Conservation (phyloP, 2,329 filamentous ascomycete species). For the Fusarium redolens region DNA sequence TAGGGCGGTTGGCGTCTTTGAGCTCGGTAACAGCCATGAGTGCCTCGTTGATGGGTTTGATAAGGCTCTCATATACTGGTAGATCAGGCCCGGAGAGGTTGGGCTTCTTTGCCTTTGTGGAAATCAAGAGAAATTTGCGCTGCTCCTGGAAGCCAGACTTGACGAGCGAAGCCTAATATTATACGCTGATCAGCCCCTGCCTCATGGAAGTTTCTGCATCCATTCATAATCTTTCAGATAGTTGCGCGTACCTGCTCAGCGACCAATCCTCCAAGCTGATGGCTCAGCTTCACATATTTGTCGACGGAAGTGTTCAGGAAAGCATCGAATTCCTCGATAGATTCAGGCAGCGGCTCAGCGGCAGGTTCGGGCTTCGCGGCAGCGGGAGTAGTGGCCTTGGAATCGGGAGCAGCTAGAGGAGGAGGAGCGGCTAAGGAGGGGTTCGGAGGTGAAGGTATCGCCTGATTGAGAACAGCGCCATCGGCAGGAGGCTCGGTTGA, state of each 20-base stretch:
- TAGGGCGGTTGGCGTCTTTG: constrained; percentile 82
- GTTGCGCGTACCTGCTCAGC: constrained; percentile 76
- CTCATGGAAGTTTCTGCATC: neutral
- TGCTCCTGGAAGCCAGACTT: constrained; percentile 81
- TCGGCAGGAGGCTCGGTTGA: constrained; percentile 72
- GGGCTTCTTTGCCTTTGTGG: constrained; percentile 93
- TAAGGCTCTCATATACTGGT: constrained; percentile 76
- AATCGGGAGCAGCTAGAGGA: neutral
- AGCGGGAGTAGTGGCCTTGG: constrained; percentile 50
- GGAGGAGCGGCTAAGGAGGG: constrained; percentile 46
- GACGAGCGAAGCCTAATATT: constrained; percentile 61
- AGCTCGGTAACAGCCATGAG: constrained; percentile 83
- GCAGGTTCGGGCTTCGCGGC: constrained; percentile 51
- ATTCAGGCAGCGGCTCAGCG: constrained; percentile 74
- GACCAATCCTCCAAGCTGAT: constrained; percentile 80
- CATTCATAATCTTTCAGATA: neutral
- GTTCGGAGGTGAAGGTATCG: constrained; percentile 49
- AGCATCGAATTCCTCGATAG: constrained; percentile 88
- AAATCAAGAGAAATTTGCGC: constrained; percentile 86
- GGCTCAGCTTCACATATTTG: constrained; percentile 81
- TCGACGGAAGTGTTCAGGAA: constrained; percentile 80
- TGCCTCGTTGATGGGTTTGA: constrained; percentile 87
- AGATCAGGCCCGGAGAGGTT: constrained; percentile 71
- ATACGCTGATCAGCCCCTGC: neutral
- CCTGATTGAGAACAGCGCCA: constrained; percentile 57